Evolutionary conservation across 148 eudicot genomes (phyloP).

Genomic region (Vaccinium corymbosum): DNA sequence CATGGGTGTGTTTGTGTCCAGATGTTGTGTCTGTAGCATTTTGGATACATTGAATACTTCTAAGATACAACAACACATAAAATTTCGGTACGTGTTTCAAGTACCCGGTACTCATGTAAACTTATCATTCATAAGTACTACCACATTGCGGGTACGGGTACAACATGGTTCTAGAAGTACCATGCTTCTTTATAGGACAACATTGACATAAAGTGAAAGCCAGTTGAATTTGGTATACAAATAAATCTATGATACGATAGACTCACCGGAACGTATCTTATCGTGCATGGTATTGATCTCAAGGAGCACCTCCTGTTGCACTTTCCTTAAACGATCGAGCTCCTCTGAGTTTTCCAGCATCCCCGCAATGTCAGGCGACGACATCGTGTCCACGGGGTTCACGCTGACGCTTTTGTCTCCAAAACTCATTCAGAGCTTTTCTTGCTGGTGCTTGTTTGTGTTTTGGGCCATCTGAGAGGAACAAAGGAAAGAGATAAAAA

Average conservation of each 20-base stretch:
- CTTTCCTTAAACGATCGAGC: constrained; percentile 75
- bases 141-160: neutral
- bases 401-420: neutral
- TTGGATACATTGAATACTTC: too few species aligned
- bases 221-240: neutral
- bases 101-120: neutral
- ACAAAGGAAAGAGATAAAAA: neutral
- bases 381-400: constrained; percentile 22
- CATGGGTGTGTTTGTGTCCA: too few species aligned
- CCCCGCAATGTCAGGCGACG: constrained; percentile 60
- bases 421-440: neutral
- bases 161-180: neutral
- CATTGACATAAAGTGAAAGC: neutral
- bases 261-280: constrained; percentile 67
- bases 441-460: neutral
- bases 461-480: neutral
- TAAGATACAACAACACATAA: too few species aligned
- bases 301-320: constrained; percentile 57
- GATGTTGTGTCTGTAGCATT: too few species aligned
- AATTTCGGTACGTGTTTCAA: too few species aligned
- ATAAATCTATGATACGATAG: neutral
- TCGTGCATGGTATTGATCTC: constrained; percentile 83
- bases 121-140: neutral
- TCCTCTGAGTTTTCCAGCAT: constrained; percentile 63
- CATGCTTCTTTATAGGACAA: neutral